These are phyloP conservation scores for Hemisphaericaspora xylofermentans DNA, from an alignment of 1,139 yeast genomes.

Conservation along the genomic window DNA sequence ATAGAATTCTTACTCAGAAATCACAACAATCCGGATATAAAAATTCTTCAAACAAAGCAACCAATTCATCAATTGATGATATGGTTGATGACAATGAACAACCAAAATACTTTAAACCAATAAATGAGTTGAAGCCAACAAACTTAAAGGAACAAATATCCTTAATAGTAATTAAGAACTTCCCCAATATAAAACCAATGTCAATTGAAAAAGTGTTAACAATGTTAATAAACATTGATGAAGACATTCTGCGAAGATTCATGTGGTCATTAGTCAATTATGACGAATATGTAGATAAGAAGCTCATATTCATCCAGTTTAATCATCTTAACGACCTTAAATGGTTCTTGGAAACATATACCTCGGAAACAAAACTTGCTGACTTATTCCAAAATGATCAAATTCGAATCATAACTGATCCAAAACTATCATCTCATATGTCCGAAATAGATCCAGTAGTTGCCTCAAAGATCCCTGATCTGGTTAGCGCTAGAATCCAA, in stretches of 20 bases:
- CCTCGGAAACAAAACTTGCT: background rate
- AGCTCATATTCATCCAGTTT: conserved; percentile 30
- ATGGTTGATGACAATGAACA: conserved; percentile 16
- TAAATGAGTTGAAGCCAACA: conserved; percentile 29
- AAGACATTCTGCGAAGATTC: conserved; percentile 10
- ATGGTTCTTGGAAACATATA: conserved; percentile 14
- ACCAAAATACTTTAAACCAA: conserved; percentile 19
- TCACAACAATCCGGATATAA: conserved; percentile 4
- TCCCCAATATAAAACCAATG: conserved; percentile 30
- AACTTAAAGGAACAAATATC: conserved; percentile 39
- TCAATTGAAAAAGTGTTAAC: conserved; percentile 31
- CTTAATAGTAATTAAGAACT: conserved; percentile 33
- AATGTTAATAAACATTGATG: conserved; percentile 10
- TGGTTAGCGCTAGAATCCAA: conserved; percentile 12
- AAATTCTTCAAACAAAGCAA: background rate
- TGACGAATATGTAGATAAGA: conserved; percentile 29
- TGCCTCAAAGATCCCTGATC: conserved; percentile 5
- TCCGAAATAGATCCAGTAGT: background rate
- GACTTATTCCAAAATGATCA: background rate
- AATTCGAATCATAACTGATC: conserved; percentile 6
- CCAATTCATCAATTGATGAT: conserved; percentile 2
- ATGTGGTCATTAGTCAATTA: conserved; percentile 30
- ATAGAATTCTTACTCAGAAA: conserved; percentile 17
- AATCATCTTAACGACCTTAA: conserved; percentile 15
- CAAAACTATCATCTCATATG: conserved; percentile 1